These are phyloP conservation scores for Lavandula angustifolia DNA, from an alignment of 257 asterid genomes.

Conservation along the genomic window DNA sequence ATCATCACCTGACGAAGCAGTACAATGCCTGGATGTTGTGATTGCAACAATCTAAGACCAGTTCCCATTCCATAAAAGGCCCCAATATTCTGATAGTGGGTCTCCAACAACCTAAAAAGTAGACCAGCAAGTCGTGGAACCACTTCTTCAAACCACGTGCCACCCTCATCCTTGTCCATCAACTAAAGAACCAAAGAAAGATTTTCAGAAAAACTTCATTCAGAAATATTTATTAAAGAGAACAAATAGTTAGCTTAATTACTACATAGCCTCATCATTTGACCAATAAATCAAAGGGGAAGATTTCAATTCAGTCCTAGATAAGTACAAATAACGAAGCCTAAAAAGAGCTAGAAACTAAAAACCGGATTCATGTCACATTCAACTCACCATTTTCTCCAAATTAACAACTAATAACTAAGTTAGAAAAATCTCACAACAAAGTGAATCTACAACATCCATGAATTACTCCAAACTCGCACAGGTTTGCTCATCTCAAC, in stretches of 20 bases:
- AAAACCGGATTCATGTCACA: background rate
- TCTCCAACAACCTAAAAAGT: constrained; percentile 67
- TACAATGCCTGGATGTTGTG: constrained; percentile 74
- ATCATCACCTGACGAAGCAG: constrained; percentile 68
- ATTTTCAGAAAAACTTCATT: background rate
- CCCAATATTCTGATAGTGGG: constrained; percentile 56
- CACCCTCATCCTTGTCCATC: constrained; percentile 56
- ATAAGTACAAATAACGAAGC: constrained; percentile 3
- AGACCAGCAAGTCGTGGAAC: constrained; percentile 70
- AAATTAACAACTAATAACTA: background rate
- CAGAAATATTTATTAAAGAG: background rate
- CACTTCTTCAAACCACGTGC: constrained; percentile 63
- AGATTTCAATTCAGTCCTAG: background rate
- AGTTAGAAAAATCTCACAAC: background rate
- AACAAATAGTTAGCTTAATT: background rate
- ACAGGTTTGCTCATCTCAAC: background rate
- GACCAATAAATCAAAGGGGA: background rate
- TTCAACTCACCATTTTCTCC: constrained; percentile 1
- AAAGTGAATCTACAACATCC: background rate
- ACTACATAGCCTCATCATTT: background rate
- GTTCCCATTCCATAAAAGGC: constrained; percentile 44
- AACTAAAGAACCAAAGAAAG: constrained; percentile 43
- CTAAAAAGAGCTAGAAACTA: background rate
- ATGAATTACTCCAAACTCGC: constrained; percentile 19
- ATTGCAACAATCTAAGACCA: constrained; percentile 64